Conservation (phyloP, 768 basidiomycete species). For the Psilocybe cubensis region DNA sequence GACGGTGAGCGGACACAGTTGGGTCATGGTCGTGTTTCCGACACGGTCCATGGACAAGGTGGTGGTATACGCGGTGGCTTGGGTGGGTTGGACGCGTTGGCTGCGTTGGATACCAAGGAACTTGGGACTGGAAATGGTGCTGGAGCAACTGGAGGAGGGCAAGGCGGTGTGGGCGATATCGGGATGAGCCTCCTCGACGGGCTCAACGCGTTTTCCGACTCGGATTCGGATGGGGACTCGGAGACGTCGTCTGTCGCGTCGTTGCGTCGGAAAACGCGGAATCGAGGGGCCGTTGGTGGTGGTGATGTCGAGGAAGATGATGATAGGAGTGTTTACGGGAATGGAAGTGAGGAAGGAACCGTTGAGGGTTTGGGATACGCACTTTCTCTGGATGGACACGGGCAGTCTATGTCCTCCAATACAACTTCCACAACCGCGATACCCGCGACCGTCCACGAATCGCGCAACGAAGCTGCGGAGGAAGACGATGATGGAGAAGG, state of each 20-base stretch:
- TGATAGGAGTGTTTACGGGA: background rate
- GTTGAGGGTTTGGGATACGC: conserved; percentile 28
- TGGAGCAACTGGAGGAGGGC: background rate
- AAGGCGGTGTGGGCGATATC: conserved; percentile 16
- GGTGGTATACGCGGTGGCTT: too few relatives aligned
- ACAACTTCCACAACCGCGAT: background rate
- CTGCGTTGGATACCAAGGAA: too few relatives aligned
- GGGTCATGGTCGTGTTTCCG: too few relatives aligned
- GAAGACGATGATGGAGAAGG: too few relatives aligned
- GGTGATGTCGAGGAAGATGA: background rate
- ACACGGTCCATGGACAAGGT: too few relatives aligned
- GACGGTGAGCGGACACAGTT: too few relatives aligned
- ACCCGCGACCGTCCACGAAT: too few relatives aligned
- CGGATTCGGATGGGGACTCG: conserved; percentile 30
- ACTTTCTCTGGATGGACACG: conserved; percentile 20
- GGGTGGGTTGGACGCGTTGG: background rate
- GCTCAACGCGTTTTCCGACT: too few relatives aligned
- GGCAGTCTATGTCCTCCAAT: background rate
- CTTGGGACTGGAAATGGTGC: background rate
- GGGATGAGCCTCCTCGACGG: conserved; percentile 21
- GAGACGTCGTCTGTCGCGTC: too few relatives aligned
- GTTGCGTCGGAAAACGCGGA: too few relatives aligned
- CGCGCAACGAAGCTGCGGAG: background rate
- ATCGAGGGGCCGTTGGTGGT: background rate
- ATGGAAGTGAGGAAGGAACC: conserved; percentile 22